These are phyloP conservation scores for Penicillium sp. DNA, from an alignment of 2,329 filamentous ascomycete genomes.

Conservation along the genomic window DNA sequence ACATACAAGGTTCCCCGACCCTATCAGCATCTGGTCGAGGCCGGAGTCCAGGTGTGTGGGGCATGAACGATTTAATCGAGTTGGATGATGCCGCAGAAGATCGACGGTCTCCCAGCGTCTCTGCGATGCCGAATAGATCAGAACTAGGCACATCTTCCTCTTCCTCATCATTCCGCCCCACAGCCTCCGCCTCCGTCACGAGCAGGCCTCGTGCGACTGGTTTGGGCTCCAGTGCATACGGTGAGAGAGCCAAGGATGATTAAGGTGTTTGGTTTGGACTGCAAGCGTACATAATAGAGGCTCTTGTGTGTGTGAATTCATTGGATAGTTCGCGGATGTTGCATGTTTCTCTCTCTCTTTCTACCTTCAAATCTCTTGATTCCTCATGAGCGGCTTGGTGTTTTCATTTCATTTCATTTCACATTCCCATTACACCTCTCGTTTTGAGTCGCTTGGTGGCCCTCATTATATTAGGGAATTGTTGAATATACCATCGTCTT, in stretches of 20 bases:
- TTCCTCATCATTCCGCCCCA: constrained; percentile 25
- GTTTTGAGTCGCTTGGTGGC: not conserved
- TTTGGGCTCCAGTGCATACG: constrained; percentile 13
- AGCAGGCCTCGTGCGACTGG: constrained; percentile 37
- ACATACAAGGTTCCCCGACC: constrained; percentile 34
- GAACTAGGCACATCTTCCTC: constrained; percentile 23
- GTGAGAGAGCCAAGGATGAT: constrained; percentile 32
- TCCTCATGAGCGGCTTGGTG: constrained; percentile 20
- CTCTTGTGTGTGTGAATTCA: constrained; percentile 10
- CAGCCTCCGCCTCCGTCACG: constrained; percentile 28
- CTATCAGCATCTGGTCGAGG: constrained; percentile 22
- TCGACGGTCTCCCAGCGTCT: constrained; percentile 22
- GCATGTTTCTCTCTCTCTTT: constrained; percentile 9
- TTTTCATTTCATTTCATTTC: constrained; percentile 3
- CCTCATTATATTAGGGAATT: not conserved
- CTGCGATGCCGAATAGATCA: constrained; percentile 15
- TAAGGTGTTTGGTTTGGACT: constrained; percentile 22
- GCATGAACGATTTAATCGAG: constrained; percentile 46
- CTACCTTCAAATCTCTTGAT: constrained; percentile 2
- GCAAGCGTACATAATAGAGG: constrained; percentile 27
- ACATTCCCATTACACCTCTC: not conserved
- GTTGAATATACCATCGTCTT: not conserved
- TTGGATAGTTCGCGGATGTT: constrained; percentile 9
- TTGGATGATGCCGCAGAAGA: constrained; percentile 40
- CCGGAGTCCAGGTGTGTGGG: constrained; percentile 28